Evolutionary conservation across 2,329 filamentous ascomycete species (phyloP).

Genomic region (Eurotiales sp.): DNA sequence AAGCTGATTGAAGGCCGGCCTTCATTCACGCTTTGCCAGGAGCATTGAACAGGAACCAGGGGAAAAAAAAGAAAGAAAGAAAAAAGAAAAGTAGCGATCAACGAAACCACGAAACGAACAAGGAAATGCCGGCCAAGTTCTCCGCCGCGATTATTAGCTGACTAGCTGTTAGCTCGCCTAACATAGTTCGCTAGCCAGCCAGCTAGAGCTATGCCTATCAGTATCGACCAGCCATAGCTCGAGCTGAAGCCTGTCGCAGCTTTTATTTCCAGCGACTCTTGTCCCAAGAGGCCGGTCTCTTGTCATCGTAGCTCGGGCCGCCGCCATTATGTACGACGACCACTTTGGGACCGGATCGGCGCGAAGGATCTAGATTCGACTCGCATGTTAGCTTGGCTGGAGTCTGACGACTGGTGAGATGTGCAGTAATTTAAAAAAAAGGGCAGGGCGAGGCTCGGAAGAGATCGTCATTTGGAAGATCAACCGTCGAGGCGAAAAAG

Average conservation of each 20-base stretch:
- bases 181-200: not conserved
- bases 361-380: conserved; percentile 16
- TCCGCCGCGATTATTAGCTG: not conserved
- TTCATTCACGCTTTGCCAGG: no score
- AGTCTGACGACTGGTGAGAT: no score
- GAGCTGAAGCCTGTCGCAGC: not conserved
- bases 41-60: no score
- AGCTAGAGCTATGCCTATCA: not conserved
- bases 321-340: conserved; percentile 18
- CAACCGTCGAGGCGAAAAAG: not conserved
- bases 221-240: not conserved
- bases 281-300: conserved; percentile 17
- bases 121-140: not conserved
- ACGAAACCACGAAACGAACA: not conserved
- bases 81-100: not conserved
- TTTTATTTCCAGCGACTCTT: conserved; percentile 17
- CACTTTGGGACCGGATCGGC: conserved; percentile 15
- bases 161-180: not conserved
- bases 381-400: conserved; percentile 4
- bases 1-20: no score
- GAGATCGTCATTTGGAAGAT: conserved; percentile 3
- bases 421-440: no score
- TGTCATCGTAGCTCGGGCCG: conserved; percentile 17
- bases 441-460: not conserved
- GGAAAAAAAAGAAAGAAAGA: not conserved